Evolutionary conservation across 2,329 filamentous ascomycete species (phyloP).

Genomic region (Cercospora sp.): DNA sequence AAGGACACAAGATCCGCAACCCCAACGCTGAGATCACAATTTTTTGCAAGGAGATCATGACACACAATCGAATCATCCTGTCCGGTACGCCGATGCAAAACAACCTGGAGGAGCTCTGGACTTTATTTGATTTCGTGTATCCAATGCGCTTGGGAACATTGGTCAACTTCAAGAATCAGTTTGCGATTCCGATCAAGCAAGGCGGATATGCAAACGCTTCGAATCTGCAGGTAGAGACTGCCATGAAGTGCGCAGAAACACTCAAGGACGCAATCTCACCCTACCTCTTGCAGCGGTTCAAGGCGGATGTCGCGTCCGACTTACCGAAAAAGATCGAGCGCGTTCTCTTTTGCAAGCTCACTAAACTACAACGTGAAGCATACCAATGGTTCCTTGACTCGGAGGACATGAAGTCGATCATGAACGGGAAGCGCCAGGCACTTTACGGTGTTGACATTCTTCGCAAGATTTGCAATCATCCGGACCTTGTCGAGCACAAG

Average conservation of each 20-base stretch:
- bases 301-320: slow-evolving; percentile 90
- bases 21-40: slow-evolving; percentile 94
- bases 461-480: slow-evolving; percentile 96
- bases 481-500: slow-evolving; percentile 76
- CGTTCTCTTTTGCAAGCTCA: slow-evolving; percentile 93
- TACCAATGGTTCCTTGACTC: slow-evolving; percentile 82
- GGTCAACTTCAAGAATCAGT: slow-evolving; percentile 85
- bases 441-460: slow-evolving; percentile 89
- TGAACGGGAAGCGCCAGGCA: slow-evolving; percentile 72
- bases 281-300: slow-evolving; percentile 88
- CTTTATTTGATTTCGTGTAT: slow-evolving; percentile 94
- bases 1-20: slow-evolving; percentile 97
- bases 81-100: slow-evolving; percentile 98
- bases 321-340: slow-evolving; percentile 94
- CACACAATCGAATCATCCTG: slow-evolving; percentile 85
- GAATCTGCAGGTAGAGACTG: slow-evolving; percentile 90
- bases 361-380: slow-evolving; percentile 71
- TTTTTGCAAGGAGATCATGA: slow-evolving; percentile 89
- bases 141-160: slow-evolving; percentile 93
- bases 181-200: slow-evolving; percentile 89
- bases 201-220: slow-evolving; percentile 95
- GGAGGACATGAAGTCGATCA: slow-evolving; percentile 80
- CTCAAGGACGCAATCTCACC: slow-evolving; percentile 91
- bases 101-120: slow-evolving; percentile 93
- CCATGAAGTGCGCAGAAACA: slow-evolving; percentile 89